phyloP scores from a whole-genome alignment of 768 basidiomycete genomes.

The Termitomyces sp. region DNA sequence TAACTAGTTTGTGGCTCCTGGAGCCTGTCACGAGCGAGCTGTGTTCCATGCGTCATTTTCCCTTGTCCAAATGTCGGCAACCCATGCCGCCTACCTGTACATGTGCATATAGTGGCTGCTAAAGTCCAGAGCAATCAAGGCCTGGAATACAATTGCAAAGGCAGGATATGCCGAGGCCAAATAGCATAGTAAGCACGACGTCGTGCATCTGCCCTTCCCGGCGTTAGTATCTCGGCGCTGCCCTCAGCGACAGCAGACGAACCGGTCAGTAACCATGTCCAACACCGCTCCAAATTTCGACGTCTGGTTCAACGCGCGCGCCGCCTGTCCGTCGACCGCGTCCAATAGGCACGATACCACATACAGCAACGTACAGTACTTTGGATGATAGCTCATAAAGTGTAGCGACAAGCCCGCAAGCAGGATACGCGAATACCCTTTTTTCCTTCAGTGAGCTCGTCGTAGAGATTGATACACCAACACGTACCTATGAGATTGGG shows the following conservation, averaged over 20 bases:
- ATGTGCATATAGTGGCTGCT: constrained; percentile 99
- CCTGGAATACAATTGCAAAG: constrained; percentile 86
- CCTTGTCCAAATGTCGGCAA: not conserved
- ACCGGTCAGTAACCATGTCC: constrained; percentile 99
- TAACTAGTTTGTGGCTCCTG: constrained; percentile 87
- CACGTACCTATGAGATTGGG: constrained; percentile 91
- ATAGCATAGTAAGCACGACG: constrained; percentile 91
- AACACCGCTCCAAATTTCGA: constrained; percentile 97
- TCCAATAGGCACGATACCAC: constrained; percentile 89
- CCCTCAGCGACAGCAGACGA: constrained; percentile 18
- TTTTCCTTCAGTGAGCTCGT: constrained; percentile 9
- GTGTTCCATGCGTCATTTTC: constrained; percentile 7
- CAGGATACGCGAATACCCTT: constrained; percentile 89
- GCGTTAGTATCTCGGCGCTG: not conserved
- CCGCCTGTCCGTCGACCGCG: constrained; percentile 92
- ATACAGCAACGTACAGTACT: constrained; percentile 87
- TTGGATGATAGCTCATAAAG: constrained; percentile 94
- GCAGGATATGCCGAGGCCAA: constrained; percentile 84
- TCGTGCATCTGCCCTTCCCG: constrained; percentile 71
- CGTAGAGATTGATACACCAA: not conserved
- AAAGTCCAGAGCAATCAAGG: constrained; percentile 95
- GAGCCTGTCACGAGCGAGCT: constrained; percentile 96
- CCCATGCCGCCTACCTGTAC: constrained; percentile 71
- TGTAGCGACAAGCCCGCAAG: constrained; percentile 84
- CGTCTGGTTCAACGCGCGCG: constrained; percentile 81